Percentiles rank a stretch among this genome's conserved stretches.
These are phyloP conservation scores for Aspergillus sp. DNA, from an alignment of 2,329 filamentous ascomycete genomes.

Conservation along the genomic window DNA sequence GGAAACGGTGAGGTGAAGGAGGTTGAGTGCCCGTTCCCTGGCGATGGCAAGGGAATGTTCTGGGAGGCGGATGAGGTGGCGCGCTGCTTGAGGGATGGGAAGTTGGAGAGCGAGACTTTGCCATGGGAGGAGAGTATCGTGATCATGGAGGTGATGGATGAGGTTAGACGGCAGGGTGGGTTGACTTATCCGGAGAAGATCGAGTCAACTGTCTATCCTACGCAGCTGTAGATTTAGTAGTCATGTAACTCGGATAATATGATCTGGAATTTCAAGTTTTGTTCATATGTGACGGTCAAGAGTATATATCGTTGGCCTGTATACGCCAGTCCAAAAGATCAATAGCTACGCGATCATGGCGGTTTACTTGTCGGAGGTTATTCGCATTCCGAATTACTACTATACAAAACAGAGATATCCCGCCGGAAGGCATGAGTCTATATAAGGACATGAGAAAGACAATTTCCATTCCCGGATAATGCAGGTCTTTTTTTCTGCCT, in stretches of 20 bases:
- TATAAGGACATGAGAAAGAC: conserved; percentile 20
- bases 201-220: conserved; percentile 60
- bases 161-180: conserved; percentile 63
- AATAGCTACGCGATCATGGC: not conserved
- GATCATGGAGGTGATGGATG: conserved; percentile 82
- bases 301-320: too few species aligned
- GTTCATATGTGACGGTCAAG: too few species aligned
- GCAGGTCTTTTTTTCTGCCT: not conserved
- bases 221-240: conserved; percentile 36
- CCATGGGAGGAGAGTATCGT: conserved; percentile 74
- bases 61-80: conserved; percentile 83
- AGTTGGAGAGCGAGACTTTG: conserved; percentile 71
- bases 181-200: conserved; percentile 67
- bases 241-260: not conserved
- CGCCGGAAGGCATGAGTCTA: conserved; percentile 17
- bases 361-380: conserved; percentile 10
- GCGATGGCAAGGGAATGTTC: conserved; percentile 78
- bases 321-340: too few species aligned
- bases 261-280: too few species aligned
- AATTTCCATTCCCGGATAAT: conserved; percentile 14
- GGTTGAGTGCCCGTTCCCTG: conserved; percentile 50
- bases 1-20: conserved; percentile 48
- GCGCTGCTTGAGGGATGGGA: conserved; percentile 72
- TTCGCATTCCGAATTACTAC: conserved; percentile 25
- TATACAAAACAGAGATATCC: conserved; percentile 33